Conservation (phyloP, 148 eudicot species). For the Rhododendron simsii region DNA sequence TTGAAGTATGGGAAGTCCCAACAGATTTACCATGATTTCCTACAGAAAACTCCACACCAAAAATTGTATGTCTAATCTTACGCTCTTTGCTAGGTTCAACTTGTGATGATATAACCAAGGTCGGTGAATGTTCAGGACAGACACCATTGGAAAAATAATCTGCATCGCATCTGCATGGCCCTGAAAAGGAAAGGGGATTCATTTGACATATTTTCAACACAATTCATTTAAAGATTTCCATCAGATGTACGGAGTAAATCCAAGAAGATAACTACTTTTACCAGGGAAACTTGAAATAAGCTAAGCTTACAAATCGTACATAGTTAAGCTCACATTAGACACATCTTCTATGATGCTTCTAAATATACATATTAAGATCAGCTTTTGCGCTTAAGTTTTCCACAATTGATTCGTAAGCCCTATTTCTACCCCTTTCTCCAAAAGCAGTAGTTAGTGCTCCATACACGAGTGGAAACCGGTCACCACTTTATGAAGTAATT, state of each 20-base stretch:
- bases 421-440: background rate
- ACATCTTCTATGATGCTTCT: background rate
- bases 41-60: constrained; percentile 39
- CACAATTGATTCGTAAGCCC: background rate
- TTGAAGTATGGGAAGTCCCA: background rate
- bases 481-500: background rate
- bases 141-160: background rate
- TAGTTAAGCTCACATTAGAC: background rate
- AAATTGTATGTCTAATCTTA: constrained; percentile 26
- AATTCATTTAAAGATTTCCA: background rate
- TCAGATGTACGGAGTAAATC: background rate
- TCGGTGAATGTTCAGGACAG: background rate
- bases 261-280: background rate
- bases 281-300: background rate
- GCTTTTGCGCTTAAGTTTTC: background rate
- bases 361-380: background rate
- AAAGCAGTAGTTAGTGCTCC: background rate
- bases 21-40: constrained; percentile 11
- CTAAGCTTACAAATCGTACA: background rate
- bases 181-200: constrained; percentile 11
- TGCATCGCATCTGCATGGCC: background rate
- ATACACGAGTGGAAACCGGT: background rate
- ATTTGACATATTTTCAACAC: background rate
- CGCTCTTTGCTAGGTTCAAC: constrained; percentile 14
- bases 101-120: constrained; percentile 3